Conservation (phyloP, 306 rosid species). For the Senna siamea region DNA sequence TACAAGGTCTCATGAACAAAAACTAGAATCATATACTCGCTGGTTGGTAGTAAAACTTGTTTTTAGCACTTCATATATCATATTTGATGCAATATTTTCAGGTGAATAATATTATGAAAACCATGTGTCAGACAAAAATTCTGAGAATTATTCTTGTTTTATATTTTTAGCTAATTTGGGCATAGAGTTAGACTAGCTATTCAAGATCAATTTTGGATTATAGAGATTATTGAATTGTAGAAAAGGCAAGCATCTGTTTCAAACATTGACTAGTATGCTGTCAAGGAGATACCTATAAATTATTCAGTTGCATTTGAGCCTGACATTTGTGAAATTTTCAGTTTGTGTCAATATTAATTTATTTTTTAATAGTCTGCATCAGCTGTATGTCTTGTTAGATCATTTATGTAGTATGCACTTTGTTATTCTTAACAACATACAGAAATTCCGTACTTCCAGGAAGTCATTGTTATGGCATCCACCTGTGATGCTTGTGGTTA, state of each 20-base stretch:
- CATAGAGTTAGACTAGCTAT: background rate
- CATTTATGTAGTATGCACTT: constrained; percentile 11
- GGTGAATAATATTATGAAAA: too few species aligned
- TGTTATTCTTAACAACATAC: constrained; percentile 53
- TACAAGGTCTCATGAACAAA: constrained; percentile 11
- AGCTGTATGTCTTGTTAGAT: constrained; percentile 25
- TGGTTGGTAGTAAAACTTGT: background rate
- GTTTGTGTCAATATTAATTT: constrained; percentile 19
- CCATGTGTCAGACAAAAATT: too few species aligned
- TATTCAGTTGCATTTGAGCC: constrained; percentile 12
- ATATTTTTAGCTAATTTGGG: too few species aligned
- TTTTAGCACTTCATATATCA: background rate
- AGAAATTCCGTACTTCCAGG: constrained; percentile 98
- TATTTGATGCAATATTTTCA: too few species aligned
- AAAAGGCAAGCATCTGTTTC: constrained; percentile 2
- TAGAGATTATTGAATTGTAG: background rate
- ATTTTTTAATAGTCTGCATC: constrained; percentile 11
- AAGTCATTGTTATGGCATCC: constrained; percentile 96
- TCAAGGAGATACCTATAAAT: constrained; percentile 1
- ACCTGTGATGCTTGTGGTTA: constrained; percentile 95
- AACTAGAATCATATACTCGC: constrained; percentile 6
- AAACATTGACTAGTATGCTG: constrained; percentile 23
- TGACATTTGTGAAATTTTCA: background rate
- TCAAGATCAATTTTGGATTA: background rate
- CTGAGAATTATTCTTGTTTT: too few species aligned